phyloP scores from a whole-genome alignment of 441 rosid species.

The Viola pubescens region DNA sequence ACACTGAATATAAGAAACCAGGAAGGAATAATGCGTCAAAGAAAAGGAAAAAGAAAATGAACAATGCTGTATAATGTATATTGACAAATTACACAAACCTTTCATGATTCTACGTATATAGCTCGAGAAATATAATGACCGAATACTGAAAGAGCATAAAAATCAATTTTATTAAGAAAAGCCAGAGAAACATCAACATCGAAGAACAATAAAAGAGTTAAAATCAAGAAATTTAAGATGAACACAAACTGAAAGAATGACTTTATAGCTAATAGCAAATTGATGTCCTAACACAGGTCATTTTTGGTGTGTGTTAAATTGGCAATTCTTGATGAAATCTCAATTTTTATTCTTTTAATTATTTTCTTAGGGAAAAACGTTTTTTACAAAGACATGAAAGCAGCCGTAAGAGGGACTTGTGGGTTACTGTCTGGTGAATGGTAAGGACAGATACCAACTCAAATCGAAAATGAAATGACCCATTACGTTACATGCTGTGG shows the following conservation, averaged over 20 bases:
- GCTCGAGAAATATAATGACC: too few species aligned
- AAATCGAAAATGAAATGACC: constrained; percentile 29
- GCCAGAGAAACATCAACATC: neutral
- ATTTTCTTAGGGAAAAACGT: neutral
- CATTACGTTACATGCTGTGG: constrained; percentile 19
- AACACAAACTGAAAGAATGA: neutral
- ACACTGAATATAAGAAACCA: too few species aligned
- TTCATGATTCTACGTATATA: too few species aligned
- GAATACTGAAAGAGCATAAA: too few species aligned
- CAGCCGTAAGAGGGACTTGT: constrained; percentile 20
- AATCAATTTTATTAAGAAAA: neutral
- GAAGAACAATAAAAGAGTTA: neutral
- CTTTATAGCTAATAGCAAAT: neutral
- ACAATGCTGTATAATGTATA: too few species aligned
- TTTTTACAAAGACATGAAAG: constrained; percentile 19
- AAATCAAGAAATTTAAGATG: neutral
- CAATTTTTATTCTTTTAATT: neutral
- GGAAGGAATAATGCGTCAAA: too few species aligned
- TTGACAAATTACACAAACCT: too few species aligned
- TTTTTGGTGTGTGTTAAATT: constrained; percentile 3
- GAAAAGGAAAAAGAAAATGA: too few species aligned
- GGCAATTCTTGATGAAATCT: constrained; percentile 8
- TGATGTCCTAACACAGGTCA: neutral
- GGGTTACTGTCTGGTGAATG: constrained; percentile 45
- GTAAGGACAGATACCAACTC: constrained; percentile 65